These are phyloP conservation scores for Fomes fomentarius DNA, from an alignment of 1,284 basidiomycete genomes.

Conservation along the genomic window DNA sequence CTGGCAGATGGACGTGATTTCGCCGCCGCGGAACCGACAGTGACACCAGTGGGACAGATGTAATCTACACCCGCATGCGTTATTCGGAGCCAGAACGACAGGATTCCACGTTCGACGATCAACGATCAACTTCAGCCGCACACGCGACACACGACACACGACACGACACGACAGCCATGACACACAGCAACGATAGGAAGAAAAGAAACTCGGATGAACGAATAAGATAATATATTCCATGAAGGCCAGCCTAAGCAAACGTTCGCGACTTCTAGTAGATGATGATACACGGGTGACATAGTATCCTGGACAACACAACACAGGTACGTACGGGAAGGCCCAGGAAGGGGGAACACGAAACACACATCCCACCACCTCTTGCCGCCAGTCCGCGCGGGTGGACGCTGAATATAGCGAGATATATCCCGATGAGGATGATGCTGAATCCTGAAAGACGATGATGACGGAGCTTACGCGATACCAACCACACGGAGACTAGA, in stretches of 20 bases:
- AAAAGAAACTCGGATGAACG: background rate
- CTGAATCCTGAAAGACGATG: background rate
- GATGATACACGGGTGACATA: constrained; percentile 28
- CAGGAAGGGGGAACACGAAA: background rate
- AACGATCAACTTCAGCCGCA: no score
- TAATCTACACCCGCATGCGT: no score
- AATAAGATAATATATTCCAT: constrained; percentile 34
- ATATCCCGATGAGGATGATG: background rate
- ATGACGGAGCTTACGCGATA: constrained; percentile 3
- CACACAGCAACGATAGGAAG: background rate
- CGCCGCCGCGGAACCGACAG: no score
- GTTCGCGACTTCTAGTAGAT: constrained; percentile 31
- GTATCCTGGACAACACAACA: constrained; percentile 29
- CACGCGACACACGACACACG: no score
- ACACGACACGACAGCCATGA: background rate
- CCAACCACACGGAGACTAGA: constrained; percentile 13
- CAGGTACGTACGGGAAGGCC: background rate
- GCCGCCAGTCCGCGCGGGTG: constrained; percentile 14
- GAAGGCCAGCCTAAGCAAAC: constrained; percentile 31
- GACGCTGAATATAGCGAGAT: constrained; percentile 8
- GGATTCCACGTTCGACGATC: no score
- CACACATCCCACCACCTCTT: constrained; percentile 17
- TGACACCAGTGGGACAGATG: no score
- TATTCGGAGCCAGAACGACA: no score
- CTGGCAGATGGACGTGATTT: no score